Evolutionary conservation across 768 basidiomycete species (phyloP).

Genomic region (Pisolithus tinctorius): DNA sequence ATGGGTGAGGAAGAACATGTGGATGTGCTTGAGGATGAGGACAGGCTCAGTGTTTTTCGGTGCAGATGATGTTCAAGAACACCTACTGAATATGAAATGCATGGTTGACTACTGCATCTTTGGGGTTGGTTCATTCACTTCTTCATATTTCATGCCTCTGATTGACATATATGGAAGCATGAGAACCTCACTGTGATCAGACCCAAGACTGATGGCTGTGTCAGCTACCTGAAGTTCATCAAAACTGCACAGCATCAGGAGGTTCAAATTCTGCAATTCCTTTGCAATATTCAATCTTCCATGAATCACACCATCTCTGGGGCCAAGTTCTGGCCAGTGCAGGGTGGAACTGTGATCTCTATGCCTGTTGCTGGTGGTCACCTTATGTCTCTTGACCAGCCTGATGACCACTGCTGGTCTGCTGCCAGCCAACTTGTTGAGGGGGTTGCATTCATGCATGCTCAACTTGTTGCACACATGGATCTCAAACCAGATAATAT

Average conservation of each 20-base stretch:
- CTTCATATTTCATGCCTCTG: neutral
- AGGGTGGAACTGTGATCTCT: neutral
- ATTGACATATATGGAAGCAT: constrained; percentile 4
- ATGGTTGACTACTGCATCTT: neutral
- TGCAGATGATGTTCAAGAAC: neutral
- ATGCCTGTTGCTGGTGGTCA: neutral
- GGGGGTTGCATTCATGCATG: neutral
- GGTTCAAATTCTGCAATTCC: constrained; percentile 6
- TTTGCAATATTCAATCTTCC: neutral
- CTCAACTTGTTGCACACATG: neutral
- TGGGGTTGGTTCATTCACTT: neutral
- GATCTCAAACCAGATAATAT: neutral
- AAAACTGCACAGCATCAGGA: constrained; percentile 1
- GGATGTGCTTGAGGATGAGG: neutral
- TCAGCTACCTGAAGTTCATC: constrained; percentile 9
- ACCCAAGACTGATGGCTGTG: neutral
- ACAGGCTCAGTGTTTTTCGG: neutral
- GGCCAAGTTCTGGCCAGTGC: neutral
- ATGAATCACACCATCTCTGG: constrained; percentile 2
- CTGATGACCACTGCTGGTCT: neutral
- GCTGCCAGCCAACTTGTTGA: neutral
- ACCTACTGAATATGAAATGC: constrained; percentile 1
- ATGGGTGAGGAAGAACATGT: neutral
- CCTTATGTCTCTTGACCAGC: neutral
- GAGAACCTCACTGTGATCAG: constrained; percentile 6